Evolutionary conservation across 805 yeast genomes (phyloP).

Genomic region (Barnettozyma pratensis): DNA sequence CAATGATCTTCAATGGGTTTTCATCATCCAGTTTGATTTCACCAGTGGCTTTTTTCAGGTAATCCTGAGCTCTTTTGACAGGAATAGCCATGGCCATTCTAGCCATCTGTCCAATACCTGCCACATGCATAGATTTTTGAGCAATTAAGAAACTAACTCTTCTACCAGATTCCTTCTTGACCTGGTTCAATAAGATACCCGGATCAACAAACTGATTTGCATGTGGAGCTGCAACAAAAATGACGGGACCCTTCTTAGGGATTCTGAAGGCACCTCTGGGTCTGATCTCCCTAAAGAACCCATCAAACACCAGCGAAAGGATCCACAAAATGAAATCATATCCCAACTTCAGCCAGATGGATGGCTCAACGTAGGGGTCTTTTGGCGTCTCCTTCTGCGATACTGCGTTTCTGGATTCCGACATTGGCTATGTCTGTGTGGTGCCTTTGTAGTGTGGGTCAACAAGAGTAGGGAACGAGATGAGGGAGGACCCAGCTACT

Average conservation of each 20-base stretch:
- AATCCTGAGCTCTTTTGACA: conserved; percentile 89
- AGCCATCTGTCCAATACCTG: conserved; percentile 71
- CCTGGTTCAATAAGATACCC: conserved; percentile 77
- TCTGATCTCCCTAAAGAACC: conserved; percentile 84
- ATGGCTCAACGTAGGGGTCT: conserved; percentile 23
- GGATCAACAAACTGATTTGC: conserved; percentile 89
- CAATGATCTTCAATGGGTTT: conserved; percentile 53
- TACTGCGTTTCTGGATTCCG: neutral
- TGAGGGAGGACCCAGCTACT: no score
- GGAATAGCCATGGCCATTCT: conserved; percentile 80
- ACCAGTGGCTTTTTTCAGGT: conserved; percentile 64
- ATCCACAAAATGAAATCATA: conserved; percentile 52
- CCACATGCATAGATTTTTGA: conserved; percentile 61
- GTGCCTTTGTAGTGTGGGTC: neutral
- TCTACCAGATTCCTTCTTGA: conserved; percentile 58
- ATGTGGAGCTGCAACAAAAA: conserved; percentile 95
- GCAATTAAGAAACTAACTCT: conserved; percentile 82
- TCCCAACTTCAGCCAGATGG: conserved; percentile 32
- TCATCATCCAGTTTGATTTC: conserved; percentile 48
- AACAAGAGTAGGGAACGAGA: no score
- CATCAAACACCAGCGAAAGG: conserved; percentile 44
- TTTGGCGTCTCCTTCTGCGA: neutral
- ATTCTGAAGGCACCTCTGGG: conserved; percentile 80
- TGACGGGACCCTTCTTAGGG: conserved; percentile 73
- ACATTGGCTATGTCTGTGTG: neutral